These are phyloP conservation scores for Bacterosira constricta DNA, from an alignment of 108 stramenopile genomes.

Conservation along the genomic window DNA sequence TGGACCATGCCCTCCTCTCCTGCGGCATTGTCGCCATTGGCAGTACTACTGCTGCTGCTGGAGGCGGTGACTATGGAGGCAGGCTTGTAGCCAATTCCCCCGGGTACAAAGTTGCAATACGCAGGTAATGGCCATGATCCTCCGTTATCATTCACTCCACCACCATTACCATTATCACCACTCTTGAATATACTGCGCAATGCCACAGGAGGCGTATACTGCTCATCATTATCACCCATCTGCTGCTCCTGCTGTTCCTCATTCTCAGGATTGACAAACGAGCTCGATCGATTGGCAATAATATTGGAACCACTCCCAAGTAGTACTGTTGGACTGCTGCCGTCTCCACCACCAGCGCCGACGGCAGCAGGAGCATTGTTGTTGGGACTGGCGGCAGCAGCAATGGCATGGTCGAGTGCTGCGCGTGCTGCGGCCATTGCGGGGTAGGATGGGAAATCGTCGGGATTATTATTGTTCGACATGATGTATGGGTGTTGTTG, in stretches of 20 bases:
- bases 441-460: background rate
- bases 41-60: background rate
- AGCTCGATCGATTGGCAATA: conserved; percentile 23
- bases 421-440: conserved; percentile 24
- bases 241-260: background rate
- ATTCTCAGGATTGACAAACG: background rate
- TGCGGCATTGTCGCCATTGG: background rate
- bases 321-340: background rate
- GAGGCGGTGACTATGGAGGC: background rate
- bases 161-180: background rate
- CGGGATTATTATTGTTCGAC: background rate
- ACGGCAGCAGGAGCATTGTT: background rate
- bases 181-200: background rate
- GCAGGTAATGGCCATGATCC: conserved; percentile 71
- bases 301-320: conserved; percentile 14
- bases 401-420: background rate
- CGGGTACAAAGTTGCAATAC: conserved; percentile 72
- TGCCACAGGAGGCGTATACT: background rate
- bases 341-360: background rate
- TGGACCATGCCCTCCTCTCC: background rate
- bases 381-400: background rate
- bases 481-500: background rate
- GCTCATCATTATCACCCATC: no score
- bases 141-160: background rate
- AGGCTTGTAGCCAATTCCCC: conserved; percentile 50